Conservation (phyloP, 768 basidiomycete species). For the Steccherinum ochraceum region DNA sequence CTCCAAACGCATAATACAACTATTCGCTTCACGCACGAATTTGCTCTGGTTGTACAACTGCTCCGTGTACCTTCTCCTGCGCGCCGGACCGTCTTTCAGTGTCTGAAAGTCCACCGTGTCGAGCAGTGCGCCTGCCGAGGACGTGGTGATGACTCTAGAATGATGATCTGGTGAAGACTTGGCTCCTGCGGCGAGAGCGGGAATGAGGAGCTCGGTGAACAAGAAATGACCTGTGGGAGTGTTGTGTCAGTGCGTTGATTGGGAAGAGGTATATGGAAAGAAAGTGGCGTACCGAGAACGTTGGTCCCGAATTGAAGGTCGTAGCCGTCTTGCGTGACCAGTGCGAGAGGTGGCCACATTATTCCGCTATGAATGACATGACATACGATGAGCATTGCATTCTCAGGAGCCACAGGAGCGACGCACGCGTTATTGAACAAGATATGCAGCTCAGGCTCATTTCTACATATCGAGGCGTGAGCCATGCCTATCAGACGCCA, state of each 20-base stretch:
- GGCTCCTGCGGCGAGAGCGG: slow-evolving; percentile 23
- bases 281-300: slow-evolving; percentile 24
- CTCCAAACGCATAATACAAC: background rate
- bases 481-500: background rate
- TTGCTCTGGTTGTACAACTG: slow-evolving; percentile 27
- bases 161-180: slow-evolving; percentile 25
- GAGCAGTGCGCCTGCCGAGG: slow-evolving; percentile 6
- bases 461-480: too few relatives aligned
- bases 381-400: background rate
- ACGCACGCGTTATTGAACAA: slow-evolving; percentile 18
- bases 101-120: slow-evolving; percentile 8
- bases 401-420: background rate
- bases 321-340: slow-evolving; percentile 31
- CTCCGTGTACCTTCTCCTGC: slow-evolving; percentile 7
- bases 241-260: background rate
- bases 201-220: slow-evolving; percentile 31
- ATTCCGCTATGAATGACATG: slow-evolving; percentile 24
- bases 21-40: slow-evolving; percentile 22
- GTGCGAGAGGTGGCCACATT: slow-evolving; percentile 24
- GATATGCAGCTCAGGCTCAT: slow-evolving; percentile 15
- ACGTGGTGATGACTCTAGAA: slow-evolving; percentile 30
- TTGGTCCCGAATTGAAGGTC: slow-evolving; percentile 34
- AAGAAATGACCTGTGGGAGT: slow-evolving; percentile 25
- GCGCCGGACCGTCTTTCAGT: slow-evolving; percentile 14
- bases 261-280: slow-evolving; percentile 3